Evolutionary conservation across 257 asterid species (phyloP), one percentile per base, ranked within the genome.

Genomic region (Capsicum rhomboideum): DNA sequence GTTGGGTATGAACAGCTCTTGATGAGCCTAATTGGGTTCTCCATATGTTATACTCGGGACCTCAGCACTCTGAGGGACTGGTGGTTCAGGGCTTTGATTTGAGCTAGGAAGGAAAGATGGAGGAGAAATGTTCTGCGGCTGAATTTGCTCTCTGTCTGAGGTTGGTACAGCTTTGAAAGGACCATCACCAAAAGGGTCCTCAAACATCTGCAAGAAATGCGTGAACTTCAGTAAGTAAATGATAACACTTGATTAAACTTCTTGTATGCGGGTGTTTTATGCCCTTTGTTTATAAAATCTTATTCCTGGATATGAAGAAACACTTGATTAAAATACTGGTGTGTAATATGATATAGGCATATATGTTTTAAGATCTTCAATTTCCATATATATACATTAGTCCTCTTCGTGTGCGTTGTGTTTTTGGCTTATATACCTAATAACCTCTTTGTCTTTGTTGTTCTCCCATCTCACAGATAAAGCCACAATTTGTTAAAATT

Each of bases 141-240:
- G 91, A 77, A 80, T 82, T 82, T 93, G 86, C 63, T 55, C 86
- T 6, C 69, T 68, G 78, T 46, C 87, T 89, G 91, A 8, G 29
- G 97, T 75, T 85, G 95, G 89, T 85, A 90, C 49, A 52, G 99
- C 99, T 91, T 54, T 92, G 88, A 97, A 97, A 26, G 98, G 97
- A 59, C 97, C 97, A 85, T 97, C 98, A 54, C 99, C 99, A 83
- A 97, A 97, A 37, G 98, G 99, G 86, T 97, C 99, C 79, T 91
- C 97, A 86, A 92, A 97, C 64, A 93, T 85, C 98, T 94, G 93
- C 91, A 90, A 26, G 49, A 79, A 82, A 67, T 66, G 82, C 28
- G 84, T 63, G 82, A 83, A 13, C 53, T 46, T 55, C 72, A 11
- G 84, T 82, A 63, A 26, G 56, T 63, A 63, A 44, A 75, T 46